A percentile compares a stretch with the other conserved stretches of the same genome.
These are phyloP conservation scores for Zygosaccharomyces siamensis DNA, from an alignment of 805 yeast species.

Conservation along the genomic window DNA sequence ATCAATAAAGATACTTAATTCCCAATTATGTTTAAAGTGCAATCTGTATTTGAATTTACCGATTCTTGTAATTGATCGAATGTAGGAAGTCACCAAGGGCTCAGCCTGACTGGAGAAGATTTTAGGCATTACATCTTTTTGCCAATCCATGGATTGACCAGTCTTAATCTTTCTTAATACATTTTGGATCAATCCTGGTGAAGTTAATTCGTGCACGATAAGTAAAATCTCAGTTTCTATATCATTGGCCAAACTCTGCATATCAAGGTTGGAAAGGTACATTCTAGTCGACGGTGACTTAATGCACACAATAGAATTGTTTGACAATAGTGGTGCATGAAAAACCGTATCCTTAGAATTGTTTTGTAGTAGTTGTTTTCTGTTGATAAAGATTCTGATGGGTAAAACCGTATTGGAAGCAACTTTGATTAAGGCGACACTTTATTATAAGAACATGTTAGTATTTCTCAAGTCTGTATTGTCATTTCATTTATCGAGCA, in stretches of 20 bases:
- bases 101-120: constrained; percentile 6
- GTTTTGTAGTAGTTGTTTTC: constrained; percentile 27
- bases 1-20: constrained; percentile 29
- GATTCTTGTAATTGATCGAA: constrained; percentile 25
- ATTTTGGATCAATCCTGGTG: constrained; percentile 18
- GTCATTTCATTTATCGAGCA: neutral
- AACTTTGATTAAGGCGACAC: constrained; percentile 25
- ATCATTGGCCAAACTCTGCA: constrained; percentile 25
- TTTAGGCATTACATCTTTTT: constrained; percentile 14
- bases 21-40: constrained; percentile 30
- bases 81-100: constrained; percentile 13
- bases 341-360: constrained; percentile 21
- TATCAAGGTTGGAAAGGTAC: constrained; percentile 31
- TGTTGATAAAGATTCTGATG: constrained; percentile 28
- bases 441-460: constrained; percentile 10
- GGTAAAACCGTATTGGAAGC: constrained; percentile 24
- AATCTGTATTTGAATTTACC: constrained; percentile 26
- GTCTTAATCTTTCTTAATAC: constrained; percentile 25
- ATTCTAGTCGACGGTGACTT: constrained; percentile 29
- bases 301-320: constrained; percentile 32
- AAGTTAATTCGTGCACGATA: constrained; percentile 28
- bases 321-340: constrained; percentile 34
- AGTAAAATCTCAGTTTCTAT: constrained; percentile 26
- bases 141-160: constrained; percentile 25
- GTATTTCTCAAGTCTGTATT: neutral